Conservation (phyloP, 2,329 filamentous ascomycete species). For the Polychaeton citri region DNA sequence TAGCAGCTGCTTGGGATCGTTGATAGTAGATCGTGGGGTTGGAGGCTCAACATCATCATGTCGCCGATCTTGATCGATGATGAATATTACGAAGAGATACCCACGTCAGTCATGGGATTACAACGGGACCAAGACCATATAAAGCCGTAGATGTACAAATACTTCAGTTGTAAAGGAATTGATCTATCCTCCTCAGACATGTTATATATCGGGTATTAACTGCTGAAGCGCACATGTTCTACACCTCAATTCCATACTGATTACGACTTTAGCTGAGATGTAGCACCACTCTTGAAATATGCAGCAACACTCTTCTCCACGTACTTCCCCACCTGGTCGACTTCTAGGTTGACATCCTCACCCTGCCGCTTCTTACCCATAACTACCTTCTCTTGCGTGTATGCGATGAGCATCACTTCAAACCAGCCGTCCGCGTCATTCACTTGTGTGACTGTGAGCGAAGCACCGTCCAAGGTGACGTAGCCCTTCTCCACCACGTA, state of each 20-base stretch:
- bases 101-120: too few relatives aligned
- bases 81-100: too few relatives aligned
- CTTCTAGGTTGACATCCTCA: constrained; percentile 81
- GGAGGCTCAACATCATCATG: too few relatives aligned
- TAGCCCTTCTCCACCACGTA: constrained; percentile 97
- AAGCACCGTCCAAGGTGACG: constrained; percentile 86
- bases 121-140: too few relatives aligned
- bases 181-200: too few relatives aligned
- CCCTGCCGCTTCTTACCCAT: constrained; percentile 65
- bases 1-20: constrained; percentile 39
- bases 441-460: constrained; percentile 80
- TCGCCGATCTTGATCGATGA: too few relatives aligned
- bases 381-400: constrained; percentile 87
- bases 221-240: too few relatives aligned
- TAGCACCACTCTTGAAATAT: constrained; percentile 50
- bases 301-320: constrained; percentile 80
- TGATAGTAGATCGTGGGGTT: too few relatives aligned
- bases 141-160: too few relatives aligned
- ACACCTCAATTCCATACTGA: too few relatives aligned
- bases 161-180: too few relatives aligned
- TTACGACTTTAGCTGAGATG: background rate
- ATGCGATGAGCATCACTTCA: constrained; percentile 95
- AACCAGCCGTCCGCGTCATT: constrained; percentile 74
- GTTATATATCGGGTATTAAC: too few relatives aligned
- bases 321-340: constrained; percentile 78